phyloP scores from a whole-genome alignment of 441 rosid genomes.

The Isatis lusitanica region DNA sequence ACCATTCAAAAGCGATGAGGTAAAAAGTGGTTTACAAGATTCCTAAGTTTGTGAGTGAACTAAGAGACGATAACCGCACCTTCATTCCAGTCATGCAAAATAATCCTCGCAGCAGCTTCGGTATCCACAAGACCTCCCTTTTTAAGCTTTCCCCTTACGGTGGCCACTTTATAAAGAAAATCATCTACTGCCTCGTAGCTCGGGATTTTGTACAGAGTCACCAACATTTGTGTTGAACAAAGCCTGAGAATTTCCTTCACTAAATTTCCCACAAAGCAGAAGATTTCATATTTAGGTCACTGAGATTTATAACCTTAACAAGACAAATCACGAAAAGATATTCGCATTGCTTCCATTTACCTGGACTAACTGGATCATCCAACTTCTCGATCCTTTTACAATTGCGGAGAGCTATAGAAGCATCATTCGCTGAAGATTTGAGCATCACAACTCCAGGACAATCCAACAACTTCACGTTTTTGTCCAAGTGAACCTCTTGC shows the following conservation, averaged over 20 bases:
- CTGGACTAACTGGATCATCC: constrained; percentile 92
- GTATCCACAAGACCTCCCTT: constrained; percentile 92
- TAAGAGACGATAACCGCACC: constrained; percentile 41
- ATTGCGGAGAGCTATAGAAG: constrained; percentile 80
- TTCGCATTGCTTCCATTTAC: constrained; percentile 34
- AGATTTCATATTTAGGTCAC: constrained; percentile 20
- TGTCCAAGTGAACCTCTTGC: constrained; percentile 97
- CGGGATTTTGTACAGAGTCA: constrained; percentile 76
- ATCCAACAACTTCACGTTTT: constrained; percentile 84
- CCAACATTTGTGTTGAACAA: constrained; percentile 66
- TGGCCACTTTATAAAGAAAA: constrained; percentile 81
- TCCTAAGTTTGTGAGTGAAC: not conserved
- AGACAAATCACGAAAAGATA: not conserved
- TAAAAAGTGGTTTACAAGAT: not conserved
- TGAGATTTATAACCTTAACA: constrained; percentile 4
- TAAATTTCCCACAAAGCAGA: constrained; percentile 37
- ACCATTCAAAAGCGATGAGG: not conserved
- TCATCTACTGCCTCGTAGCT: constrained; percentile 76
- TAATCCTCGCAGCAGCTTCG: constrained; percentile 83
- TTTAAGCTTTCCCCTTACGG: constrained; percentile 87
- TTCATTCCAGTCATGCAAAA: constrained; percentile 95
- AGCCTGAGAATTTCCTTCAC: constrained; percentile 90
- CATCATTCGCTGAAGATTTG: constrained; percentile 66
- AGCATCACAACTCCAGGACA: constrained; percentile 99
- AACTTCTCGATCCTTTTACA: constrained; percentile 95